Evolutionary conservation across 192 early-diverging fungal genomes (phyloP).

Genomic region (Pilaira anomala): DNA sequence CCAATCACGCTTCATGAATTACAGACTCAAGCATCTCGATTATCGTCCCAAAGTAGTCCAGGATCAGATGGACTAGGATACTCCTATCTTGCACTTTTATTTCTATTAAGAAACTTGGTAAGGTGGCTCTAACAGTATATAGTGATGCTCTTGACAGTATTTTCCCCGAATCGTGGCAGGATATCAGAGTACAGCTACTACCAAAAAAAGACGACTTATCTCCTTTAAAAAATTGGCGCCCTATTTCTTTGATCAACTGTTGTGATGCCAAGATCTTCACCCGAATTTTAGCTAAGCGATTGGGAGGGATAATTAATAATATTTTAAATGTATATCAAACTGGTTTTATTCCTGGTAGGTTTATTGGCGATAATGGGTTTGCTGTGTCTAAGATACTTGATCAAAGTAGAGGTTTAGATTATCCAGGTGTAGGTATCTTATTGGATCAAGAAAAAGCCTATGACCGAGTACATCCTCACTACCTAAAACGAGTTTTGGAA

Average conservation of each 20-base stretch:
- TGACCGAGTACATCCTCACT: constrained; percentile 1
- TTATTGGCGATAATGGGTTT: constrained; percentile 20
- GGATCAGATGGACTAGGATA: no score
- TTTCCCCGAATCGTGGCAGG: neutral
- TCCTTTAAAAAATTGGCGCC: constrained; percentile 9
- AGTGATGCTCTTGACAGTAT: neutral
- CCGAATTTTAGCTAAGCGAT: neutral
- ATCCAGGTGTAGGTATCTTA: constrained; percentile 5
- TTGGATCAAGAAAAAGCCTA: no score
- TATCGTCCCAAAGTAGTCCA: no score
- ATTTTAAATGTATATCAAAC: constrained; percentile 13
- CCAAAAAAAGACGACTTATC: constrained; percentile 2
- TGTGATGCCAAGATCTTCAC: constrained; percentile 31
- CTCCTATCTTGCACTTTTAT: no score
- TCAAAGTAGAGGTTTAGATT: no score
- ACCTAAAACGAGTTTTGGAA: constrained; percentile 1
- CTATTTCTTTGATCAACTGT: no score
- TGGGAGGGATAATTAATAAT: neutral
- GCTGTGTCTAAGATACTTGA: neutral
- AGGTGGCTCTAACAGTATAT: neutral
- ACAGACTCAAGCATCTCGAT: no score
- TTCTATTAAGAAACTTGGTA: no score
- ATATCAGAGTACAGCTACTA: neutral
- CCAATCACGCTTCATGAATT: no score
- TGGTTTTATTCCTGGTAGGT: constrained; percentile 11